Conservation (phyloP, 192 early-diverging fungal genomes). For the Phlyctochytrium bullatum region DNA sequence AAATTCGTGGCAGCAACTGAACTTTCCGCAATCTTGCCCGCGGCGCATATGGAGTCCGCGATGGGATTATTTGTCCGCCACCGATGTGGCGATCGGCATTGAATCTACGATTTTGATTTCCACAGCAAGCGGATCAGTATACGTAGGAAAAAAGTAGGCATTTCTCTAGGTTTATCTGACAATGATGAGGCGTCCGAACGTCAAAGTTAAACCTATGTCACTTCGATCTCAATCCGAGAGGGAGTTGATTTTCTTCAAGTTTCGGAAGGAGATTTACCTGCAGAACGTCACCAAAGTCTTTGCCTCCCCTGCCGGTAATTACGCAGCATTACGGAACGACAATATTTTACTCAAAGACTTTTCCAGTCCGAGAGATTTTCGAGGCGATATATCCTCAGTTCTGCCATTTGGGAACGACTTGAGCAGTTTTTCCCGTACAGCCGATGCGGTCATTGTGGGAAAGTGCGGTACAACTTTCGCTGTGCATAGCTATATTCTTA, state of each 20-base stretch:
- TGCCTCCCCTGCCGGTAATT: constrained; percentile 62
- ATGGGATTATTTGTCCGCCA: constrained; percentile 43
- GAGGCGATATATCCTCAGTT: too few relatives aligned
- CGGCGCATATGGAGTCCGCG: constrained; percentile 58
- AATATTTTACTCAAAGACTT: constrained; percentile 33
- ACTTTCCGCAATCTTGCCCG: constrained; percentile 43
- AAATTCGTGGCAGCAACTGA: constrained; percentile 35
- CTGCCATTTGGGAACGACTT: too few relatives aligned
- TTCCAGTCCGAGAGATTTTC: constrained; percentile 33
- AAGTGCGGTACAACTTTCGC: too few relatives aligned
- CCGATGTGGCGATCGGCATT: constrained; percentile 66
- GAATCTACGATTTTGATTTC: constrained; percentile 63
- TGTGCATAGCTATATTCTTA: too few relatives aligned
- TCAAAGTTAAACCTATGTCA: not conserved
- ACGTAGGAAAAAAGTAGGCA: constrained; percentile 46
- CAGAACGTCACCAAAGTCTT: constrained; percentile 57
- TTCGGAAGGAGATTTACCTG: constrained; percentile 49
- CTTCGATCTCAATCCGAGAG: constrained; percentile 7
- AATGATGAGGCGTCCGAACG: constrained; percentile 15
- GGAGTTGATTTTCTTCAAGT: constrained; percentile 49
- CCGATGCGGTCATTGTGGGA: too few relatives aligned
- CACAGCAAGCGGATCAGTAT: constrained; percentile 68
- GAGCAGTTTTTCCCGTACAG: too few relatives aligned
- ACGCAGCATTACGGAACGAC: constrained; percentile 52
- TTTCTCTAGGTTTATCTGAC: not conserved